Evolutionary conservation across 352 stramenopile genomes (phyloP).

Genomic region (Phytopythium delawarense): DNA sequence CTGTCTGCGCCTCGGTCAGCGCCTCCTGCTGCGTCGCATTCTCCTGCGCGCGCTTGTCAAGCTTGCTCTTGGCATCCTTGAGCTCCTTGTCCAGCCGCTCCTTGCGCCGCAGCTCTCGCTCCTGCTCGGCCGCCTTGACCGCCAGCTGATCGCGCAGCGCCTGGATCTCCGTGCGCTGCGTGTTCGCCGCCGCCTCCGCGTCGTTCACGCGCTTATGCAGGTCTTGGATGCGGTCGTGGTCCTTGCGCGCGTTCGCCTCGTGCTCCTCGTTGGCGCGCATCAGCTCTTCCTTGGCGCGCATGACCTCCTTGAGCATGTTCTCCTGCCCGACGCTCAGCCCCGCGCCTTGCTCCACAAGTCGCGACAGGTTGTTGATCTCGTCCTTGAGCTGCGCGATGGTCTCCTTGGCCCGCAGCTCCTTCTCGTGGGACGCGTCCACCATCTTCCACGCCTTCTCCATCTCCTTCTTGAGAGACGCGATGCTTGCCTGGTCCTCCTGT

Average conservation of each 20-base stretch:
- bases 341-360: slow-evolving; percentile 94
- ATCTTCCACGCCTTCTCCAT: slow-evolving; percentile 96
- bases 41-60: slow-evolving; percentile 83
- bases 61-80: slow-evolving; percentile 84
- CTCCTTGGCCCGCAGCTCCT: slow-evolving; percentile 92
- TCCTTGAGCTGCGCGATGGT: slow-evolving; percentile 95
- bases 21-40: slow-evolving; percentile 42
- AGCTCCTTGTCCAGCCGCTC: slow-evolving; percentile 93
- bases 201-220: slow-evolving; percentile 64
- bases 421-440: slow-evolving; percentile 94
- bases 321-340: slow-evolving; percentile 91
- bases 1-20: slow-evolving; percentile 58
- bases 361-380: slow-evolving; percentile 93
- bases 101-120: slow-evolving; percentile 84
- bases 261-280: slow-evolving; percentile 85
- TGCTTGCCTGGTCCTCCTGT: slow-evolving; percentile 93
- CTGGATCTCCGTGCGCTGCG: slow-evolving; percentile 77
- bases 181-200: slow-evolving; percentile 44
- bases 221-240: slow-evolving; percentile 79
- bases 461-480: slow-evolving; percentile 93
- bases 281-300: slow-evolving; percentile 88
- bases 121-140: slow-evolving; percentile 84
- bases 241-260: slow-evolving; percentile 72
- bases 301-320: slow-evolving; percentile 90
- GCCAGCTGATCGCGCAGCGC: slow-evolving; percentile 83